Base-by-base conservation (phyloP, 768 basidiomycete genomes). In the Solioccasus polychromus region DNA sequence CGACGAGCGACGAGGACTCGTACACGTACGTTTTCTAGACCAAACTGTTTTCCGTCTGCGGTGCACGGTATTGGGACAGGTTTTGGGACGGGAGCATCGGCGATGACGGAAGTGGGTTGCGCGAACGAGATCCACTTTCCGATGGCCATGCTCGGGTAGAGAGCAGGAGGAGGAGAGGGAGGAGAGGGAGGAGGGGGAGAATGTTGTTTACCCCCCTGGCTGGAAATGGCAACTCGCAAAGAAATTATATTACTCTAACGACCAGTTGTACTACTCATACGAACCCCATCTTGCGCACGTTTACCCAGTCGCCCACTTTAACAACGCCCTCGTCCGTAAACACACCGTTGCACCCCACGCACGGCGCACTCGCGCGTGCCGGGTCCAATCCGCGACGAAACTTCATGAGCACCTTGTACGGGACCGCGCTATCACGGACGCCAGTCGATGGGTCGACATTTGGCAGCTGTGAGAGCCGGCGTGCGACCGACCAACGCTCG, bases 11-110 rank as follows among this genome's bases (percentile, higher is more conserved):
- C 12, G 41, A 36, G 36, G n/a, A 42, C 22, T 39, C 35, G 31
- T 35, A 18, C 17, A 79, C 92, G 60, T 66, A 94, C 92, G 67
- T 98, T 98, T 75, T 96, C 95, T 42, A 96, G 74, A n/a, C 95
- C 95, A 73, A 94, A 95, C 62, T 82, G 85, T 75, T 92, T 92
- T 47, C 78, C 79, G 68, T 89, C 87, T 46, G 88, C 80, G 24
- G 58, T 52, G 14, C 79, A 72, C 38, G 74, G 71, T 50, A 71
- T 57, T 30, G 71, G 68, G 29, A 67, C 53, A 43, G 70, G 62
- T 35, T 57, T 48, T 6, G 67, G 59, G 38, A 59, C 43, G 3
- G 58, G 42, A 3, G 52, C 24, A 45, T 71, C 71, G 40, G 25
- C n/a, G 24, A 42, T 17, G 48, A 45, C 19, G 49, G 61, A 18